Conservation (phyloP, 2,329 filamentous ascomycete species). For the Rutstroemia sp. region DNA sequence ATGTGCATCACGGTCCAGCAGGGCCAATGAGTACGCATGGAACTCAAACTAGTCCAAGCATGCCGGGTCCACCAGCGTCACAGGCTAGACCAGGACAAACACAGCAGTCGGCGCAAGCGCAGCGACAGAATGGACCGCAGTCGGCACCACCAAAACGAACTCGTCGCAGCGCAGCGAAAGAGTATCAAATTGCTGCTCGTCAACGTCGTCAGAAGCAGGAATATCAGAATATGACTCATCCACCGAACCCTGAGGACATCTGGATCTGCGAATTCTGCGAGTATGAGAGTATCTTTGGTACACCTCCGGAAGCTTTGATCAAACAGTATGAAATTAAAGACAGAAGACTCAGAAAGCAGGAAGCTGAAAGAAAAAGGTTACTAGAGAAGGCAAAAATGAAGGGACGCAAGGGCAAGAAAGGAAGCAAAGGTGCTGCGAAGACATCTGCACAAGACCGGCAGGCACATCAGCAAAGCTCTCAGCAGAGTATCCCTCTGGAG, state of each 20-base stretch:
- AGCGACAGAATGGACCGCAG: constrained; percentile 29
- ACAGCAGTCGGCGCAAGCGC: constrained; percentile 31
- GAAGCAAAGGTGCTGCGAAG: constrained; percentile 45
- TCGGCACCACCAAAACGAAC: constrained; percentile 47
- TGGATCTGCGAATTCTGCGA: constrained; percentile 99
- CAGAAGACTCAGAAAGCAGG: constrained; percentile 70
- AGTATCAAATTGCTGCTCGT: constrained; percentile 67
- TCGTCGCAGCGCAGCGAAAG: constrained; percentile 59
- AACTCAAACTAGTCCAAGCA: constrained; percentile 29
- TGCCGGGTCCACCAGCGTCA: constrained; percentile 12
- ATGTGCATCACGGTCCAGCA: constrained; percentile 21
- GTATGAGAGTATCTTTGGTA: constrained; percentile 93
- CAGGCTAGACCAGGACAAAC: constrained; percentile 23
- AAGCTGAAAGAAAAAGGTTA: constrained; percentile 77
- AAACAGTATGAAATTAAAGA: constrained; percentile 93
- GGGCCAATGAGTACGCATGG: constrained; percentile 27
- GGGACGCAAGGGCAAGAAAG: constrained; percentile 81
- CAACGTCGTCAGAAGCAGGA: constrained; percentile 72
- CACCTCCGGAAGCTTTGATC: constrained; percentile 75
- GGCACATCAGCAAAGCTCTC: constrained; percentile 29
- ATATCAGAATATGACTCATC: constrained; percentile 68
- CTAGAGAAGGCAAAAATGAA: constrained; percentile 94
- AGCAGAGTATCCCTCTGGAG: constrained; percentile 28
- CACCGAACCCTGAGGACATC: constrained; percentile 63
- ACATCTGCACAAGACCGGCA: constrained; percentile 22